Evolutionary conservation across 768 basidiomycete species (phyloP).

Genomic region (Vararia minispora): DNA sequence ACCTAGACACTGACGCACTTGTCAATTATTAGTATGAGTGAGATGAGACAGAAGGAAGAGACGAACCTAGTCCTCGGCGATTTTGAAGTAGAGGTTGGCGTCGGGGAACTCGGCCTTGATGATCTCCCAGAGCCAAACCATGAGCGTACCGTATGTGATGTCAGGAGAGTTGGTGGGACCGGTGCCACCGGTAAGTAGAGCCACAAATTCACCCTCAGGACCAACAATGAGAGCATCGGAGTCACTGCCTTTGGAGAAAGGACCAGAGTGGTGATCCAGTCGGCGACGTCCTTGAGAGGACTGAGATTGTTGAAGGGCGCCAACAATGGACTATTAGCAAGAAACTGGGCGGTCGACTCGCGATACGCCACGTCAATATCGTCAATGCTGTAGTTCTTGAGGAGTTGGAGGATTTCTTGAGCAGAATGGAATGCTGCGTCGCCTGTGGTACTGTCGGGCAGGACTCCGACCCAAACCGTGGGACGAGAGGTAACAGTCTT

Average conservation of each 20-base stretch:
- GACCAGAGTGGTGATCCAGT: constrained; percentile 23
- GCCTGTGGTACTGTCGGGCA: constrained; percentile 16
- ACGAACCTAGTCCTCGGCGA: no score
- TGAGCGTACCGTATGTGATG: constrained; percentile 8
- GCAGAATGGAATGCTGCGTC: constrained; percentile 12
- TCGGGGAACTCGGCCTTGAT: constrained; percentile 15
- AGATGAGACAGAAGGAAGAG: no score
- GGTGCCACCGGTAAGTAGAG: constrained; percentile 15
- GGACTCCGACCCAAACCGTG: constrained; percentile 19
- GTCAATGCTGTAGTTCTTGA: constrained; percentile 10
- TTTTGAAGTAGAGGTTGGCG: constrained; percentile 14
- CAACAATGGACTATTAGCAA: constrained; percentile 11
- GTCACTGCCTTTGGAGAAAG: no score
- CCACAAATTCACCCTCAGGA: constrained; percentile 11
- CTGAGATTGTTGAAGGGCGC: constrained; percentile 14
- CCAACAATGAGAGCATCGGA: no score
- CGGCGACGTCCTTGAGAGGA: constrained; percentile 23
- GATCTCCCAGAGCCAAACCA: constrained; percentile 17
- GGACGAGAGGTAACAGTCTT: constrained; percentile 8
- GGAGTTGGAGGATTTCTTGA: constrained; percentile 12
- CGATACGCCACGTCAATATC: constrained; percentile 17
- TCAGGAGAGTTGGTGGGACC: constrained; percentile 12
- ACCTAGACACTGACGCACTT: no score
- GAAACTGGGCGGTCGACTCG: constrained; percentile 10
- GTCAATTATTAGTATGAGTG: no score